Conservation (phyloP, 345 rosid species). For the Gynandropsis gynandra region DNA sequence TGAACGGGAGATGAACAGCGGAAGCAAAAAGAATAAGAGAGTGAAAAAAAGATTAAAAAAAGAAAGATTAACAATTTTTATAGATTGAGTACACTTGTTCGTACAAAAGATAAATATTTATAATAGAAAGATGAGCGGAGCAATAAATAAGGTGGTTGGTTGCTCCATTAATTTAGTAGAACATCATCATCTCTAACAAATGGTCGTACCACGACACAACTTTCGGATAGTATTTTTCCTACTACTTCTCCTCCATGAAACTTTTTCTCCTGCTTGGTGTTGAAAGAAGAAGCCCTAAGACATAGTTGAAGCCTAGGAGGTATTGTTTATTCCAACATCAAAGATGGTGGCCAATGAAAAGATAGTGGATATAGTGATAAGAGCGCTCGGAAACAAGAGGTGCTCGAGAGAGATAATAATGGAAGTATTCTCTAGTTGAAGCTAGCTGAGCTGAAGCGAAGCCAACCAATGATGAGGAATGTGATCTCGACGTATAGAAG, state of each 20-base stretch:
- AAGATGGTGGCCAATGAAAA: conserved; percentile 80
- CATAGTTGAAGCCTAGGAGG: conserved; percentile 63
- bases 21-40: too few relatives aligned
- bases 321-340: conserved; percentile 60
- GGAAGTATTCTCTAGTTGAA: conserved; percentile 61
- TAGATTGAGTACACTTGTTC: too few relatives aligned
- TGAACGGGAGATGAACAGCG: too few relatives aligned
- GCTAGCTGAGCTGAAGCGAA: conserved; percentile 81
- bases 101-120: too few relatives aligned
- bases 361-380: conserved; percentile 49
- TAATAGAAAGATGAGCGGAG: too few relatives aligned
- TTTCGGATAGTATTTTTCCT: too few relatives aligned
- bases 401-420: conserved; percentile 68
- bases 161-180: too few relatives aligned
- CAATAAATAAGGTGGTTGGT: too few relatives aligned
- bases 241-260: conserved; percentile 68
- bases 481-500: conserved; percentile 55
- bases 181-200: too few relatives aligned
- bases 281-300: conserved; percentile 65
- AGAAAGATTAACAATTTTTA: too few relatives aligned
- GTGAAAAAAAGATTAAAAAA: too few relatives aligned
- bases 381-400: conserved; percentile 59
- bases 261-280: conserved; percentile 51
- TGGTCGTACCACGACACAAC: too few relatives aligned
- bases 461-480: conserved; percentile 67